Evolutionary conservation across 371 early-diverging fungal species (phyloP), one percentile per base, ranked within the genome.

Genomic region (Fennellomyces sp.): DNA sequence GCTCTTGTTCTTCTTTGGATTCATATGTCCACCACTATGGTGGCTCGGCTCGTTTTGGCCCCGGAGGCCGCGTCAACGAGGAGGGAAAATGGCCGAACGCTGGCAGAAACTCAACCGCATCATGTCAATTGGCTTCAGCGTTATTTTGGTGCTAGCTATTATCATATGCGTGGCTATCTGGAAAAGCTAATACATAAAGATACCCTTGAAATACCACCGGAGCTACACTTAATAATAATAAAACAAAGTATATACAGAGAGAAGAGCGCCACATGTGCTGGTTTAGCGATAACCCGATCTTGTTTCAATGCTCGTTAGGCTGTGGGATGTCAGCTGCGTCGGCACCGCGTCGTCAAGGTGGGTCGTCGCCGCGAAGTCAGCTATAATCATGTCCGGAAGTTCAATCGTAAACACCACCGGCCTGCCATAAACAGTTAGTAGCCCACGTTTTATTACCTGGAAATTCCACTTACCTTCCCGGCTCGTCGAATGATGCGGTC

Each of bases 21-120:
- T 80, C 47, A 12, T 80, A 11, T 68, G 60, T 38, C 80, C 80
- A 7, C 73, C 72, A 2, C 52, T 74, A 1, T 80, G 80, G 80
- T 80, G 80, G 77, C 49, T 80, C 28, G 80, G 80, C 2, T 60
- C 71, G 2, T 49, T 70, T 38, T 75, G 67, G 65, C 80, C 80
- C 5, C 56, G 58, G 25, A 64, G 63, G 21, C 52, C 65, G 5
- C 62, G 52, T 38, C 66, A 72, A 52, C 63, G 49, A 11, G 70
- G 69, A 25, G 75, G 77, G 2, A 76, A 80, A 54, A 74, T 76
- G 72, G 75, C 77, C 17, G 73, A 68, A 23, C 63, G 75, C 48
- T 80, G 80, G 80, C 77, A 76, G 47, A 59, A 58, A 15, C 12
- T 80, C 15, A 76, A 75, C 52, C 58, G 71, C 26, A 47, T 66